A percentile compares a stretch with the other conserved stretches of the same genome.
These are phyloP conservation scores for Phascolomyces articulosus DNA, from an alignment of 371 early-diverging fungal genomes.

Conservation along the genomic window DNA sequence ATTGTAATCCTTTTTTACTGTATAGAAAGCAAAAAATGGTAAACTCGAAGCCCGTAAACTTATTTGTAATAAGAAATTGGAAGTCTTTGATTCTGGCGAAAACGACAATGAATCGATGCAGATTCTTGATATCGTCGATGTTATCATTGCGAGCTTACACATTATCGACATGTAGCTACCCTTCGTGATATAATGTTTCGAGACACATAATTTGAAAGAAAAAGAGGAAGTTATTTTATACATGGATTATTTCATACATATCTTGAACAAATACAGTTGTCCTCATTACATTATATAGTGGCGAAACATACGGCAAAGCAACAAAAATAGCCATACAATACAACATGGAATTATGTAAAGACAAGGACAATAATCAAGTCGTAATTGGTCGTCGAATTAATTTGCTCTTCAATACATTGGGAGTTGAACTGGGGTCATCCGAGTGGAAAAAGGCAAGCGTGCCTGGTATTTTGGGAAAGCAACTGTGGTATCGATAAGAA, in stretches of 20 bases:
- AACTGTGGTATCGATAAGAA: no score
- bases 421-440: constrained; percentile 5
- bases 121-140: constrained; percentile 1
- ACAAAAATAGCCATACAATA: constrained; percentile 1
- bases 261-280: not conserved
- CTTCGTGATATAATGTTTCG: constrained; percentile 5
- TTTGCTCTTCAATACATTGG: not conserved
- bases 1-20: not conserved
- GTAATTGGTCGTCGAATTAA: not conserved
- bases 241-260: not conserved
- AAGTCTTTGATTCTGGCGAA: not conserved
- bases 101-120: constrained; percentile 5
- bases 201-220: constrained; percentile 1
- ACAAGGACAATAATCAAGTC: constrained; percentile 1
- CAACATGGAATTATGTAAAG: not conserved
- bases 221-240: constrained; percentile 10
- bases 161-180: constrained; percentile 3
- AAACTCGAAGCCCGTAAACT: not conserved
- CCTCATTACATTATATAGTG: constrained; percentile 3
- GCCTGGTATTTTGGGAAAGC: not conserved
- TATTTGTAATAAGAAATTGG: constrained; percentile 3
- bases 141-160: constrained; percentile 5
- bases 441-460: constrained; percentile 11
- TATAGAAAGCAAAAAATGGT: not conserved
- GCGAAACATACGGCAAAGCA: constrained; percentile 3